Percentiles rank a stretch among this genome's conserved stretches.
These are phyloP conservation scores for Clitopilus hobsonii DNA, from an alignment of 768 basidiomycete genomes.

Conservation along the genomic window DNA sequence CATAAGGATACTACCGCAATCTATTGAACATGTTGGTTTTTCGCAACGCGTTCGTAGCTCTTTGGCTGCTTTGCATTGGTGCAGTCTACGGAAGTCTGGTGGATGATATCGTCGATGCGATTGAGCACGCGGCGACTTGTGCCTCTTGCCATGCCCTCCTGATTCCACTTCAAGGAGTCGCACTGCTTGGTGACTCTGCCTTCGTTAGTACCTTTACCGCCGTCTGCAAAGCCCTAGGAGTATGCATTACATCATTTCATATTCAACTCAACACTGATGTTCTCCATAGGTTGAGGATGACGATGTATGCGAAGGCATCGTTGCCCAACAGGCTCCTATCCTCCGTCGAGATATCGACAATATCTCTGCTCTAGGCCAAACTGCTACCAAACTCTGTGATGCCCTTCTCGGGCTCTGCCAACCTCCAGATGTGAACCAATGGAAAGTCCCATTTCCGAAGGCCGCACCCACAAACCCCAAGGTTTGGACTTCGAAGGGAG, in stretches of 20 bases:
- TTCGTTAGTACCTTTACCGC: constrained; percentile 38
- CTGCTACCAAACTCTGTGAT: constrained; percentile 51
- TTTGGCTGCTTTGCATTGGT: constrained; percentile 9
- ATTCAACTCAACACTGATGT: neutral
- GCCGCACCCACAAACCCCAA: constrained; percentile 30
- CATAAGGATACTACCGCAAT: neutral
- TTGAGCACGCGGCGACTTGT: constrained; percentile 44
- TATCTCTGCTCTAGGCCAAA: constrained; percentile 40
- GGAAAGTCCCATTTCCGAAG: constrained; percentile 41
- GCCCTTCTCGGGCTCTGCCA: constrained; percentile 52
- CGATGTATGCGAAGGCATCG: constrained; percentile 53
- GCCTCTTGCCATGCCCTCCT: constrained; percentile 47
- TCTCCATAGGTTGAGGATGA: constrained; percentile 40
- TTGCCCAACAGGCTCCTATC: constrained; percentile 50
- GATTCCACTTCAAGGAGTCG: constrained; percentile 39
- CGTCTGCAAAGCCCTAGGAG: constrained; percentile 40
- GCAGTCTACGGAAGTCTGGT: constrained; percentile 24
- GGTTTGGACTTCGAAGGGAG: constrained; percentile 29
- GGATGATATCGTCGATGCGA: constrained; percentile 36
- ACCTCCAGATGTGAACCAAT: constrained; percentile 38
- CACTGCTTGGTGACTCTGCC: constrained; percentile 40
- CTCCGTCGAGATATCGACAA: constrained; percentile 51
- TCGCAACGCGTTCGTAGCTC: constrained; percentile 9
- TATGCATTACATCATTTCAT: constrained; percentile 9
- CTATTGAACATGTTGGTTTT: neutral